A percentile compares a stretch with the other conserved stretches of the same genome.
Conservation (phyloP, 257 asterid species). For the Verbascum thapsus region DNA sequence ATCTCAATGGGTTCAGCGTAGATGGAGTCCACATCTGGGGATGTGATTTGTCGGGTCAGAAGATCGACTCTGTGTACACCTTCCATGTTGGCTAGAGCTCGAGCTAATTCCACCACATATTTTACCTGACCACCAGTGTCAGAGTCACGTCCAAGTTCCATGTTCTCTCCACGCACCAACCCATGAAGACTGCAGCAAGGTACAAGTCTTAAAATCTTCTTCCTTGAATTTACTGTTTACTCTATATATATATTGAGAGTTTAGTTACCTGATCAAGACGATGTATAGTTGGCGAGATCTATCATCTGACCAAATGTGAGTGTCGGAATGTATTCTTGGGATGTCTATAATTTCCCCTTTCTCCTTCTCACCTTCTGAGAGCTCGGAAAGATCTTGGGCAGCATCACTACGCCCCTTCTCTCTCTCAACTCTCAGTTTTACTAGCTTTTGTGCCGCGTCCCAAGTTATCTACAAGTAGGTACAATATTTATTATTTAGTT, state of each 20-base stretch:
- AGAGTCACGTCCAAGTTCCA: constrained; percentile 81
- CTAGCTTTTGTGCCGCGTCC: constrained; percentile 59
- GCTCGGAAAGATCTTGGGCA: constrained; percentile 63
- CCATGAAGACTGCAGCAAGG: constrained; percentile 64
- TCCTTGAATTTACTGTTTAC: not conserved
- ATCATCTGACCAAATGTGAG: constrained; percentile 52
- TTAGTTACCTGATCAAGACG: constrained; percentile 60
- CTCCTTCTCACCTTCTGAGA: constrained; percentile 72
- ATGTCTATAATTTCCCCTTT: constrained; percentile 42
- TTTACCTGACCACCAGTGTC: constrained; percentile 86
- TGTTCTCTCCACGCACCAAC: constrained; percentile 73
- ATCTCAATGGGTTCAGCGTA: constrained; percentile 74
- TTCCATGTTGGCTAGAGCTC: constrained; percentile 58
- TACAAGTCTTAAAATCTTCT: not conserved
- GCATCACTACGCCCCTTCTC: constrained; percentile 57
- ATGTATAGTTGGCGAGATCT: constrained; percentile 55
- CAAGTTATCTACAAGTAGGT: constrained; percentile 56
- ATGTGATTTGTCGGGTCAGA: constrained; percentile 62
- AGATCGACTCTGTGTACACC: constrained; percentile 72
- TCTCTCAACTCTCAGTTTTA: constrained; percentile 43
- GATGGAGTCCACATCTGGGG: constrained; percentile 56
- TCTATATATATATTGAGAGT: not conserved
- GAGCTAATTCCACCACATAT: constrained; percentile 67
- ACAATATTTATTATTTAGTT: no score
- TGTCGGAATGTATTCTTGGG: constrained; percentile 48